phyloP scores from a whole-genome alignment of 805 yeast genomes.

The Nakazawaea wyomingensis region DNA sequence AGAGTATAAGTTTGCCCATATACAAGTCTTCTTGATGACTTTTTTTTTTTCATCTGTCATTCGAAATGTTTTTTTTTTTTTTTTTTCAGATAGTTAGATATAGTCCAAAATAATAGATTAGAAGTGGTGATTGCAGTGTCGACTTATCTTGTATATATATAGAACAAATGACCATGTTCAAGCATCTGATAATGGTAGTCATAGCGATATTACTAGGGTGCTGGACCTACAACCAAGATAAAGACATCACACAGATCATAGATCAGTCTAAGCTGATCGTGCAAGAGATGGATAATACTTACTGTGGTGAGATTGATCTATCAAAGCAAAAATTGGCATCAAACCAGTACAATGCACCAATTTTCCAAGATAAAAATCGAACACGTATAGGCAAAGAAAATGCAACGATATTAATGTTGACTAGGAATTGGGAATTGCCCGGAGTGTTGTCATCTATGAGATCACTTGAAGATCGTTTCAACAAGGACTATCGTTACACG shows the following conservation, averaged over 20 bases:
- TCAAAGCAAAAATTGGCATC: conserved; percentile 30
- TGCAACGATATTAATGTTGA: conserved; percentile 85
- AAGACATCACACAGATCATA: not conserved
- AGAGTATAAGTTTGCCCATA: conserved; percentile 63
- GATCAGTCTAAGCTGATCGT: not conserved
- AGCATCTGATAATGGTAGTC: not conserved
- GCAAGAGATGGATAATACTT: not conserved
- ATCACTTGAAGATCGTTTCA: conserved; percentile 71
- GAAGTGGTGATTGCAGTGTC: not conserved
- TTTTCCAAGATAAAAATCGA: conserved; percentile 26
- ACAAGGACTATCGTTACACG: conserved; percentile 58
- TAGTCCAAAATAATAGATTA: no score
- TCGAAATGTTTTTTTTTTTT: no score
- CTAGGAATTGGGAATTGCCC: conserved; percentile 70
- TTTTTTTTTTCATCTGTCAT: no score
- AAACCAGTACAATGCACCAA: conserved; percentile 31
- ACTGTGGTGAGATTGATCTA: conserved; percentile 6
- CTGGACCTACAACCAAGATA: not conserved
- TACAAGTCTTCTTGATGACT: conserved; percentile 15
- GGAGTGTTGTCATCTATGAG: conserved; percentile 76
- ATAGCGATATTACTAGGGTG: not conserved
- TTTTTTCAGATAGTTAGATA: no score
- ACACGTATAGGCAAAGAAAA: conserved; percentile 54
- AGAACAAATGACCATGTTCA: not conserved
- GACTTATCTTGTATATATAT: not conserved